Conservation (phyloP, 2,329 filamentous ascomycete genomes). For the Didymella arachidicola region DNA sequence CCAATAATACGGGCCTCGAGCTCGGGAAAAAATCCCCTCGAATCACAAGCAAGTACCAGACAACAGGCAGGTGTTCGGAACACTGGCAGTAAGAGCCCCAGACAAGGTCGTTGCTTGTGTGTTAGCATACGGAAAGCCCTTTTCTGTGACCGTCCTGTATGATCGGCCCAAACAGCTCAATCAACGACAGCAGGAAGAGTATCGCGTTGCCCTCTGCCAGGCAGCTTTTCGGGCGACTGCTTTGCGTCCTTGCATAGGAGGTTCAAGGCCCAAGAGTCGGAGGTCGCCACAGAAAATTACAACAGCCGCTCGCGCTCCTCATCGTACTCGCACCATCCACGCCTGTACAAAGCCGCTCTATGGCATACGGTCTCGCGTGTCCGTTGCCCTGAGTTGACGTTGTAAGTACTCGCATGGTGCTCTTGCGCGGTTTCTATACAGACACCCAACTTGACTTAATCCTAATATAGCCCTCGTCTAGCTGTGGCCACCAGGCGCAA, state of each 20-base stretch:
- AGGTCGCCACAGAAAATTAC: not conserved
- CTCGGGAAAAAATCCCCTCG: too few relatives aligned
- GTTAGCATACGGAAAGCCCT: not conserved
- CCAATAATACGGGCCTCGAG: not conserved
- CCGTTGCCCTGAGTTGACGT: not conserved
- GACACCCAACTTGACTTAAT: not conserved
- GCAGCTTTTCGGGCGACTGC: not conserved
- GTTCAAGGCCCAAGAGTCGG: not conserved
- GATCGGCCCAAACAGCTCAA: not conserved
- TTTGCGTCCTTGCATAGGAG: not conserved
- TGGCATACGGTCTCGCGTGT: not conserved
- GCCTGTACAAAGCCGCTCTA: not conserved
- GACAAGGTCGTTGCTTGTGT: not conserved
- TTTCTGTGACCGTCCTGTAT: too few relatives aligned
- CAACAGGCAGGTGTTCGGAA: too few relatives aligned
- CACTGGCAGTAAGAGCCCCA: too few relatives aligned
- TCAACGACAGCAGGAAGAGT: not conserved
- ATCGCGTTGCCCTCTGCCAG: not conserved
- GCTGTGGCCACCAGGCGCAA: not conserved
- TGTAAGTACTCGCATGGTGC: not conserved
- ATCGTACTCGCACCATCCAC: not conserved
- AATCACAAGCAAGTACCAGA: too few relatives aligned
- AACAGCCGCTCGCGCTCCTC: not conserved
- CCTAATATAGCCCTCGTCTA: not conserved
- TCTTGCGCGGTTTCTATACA: not conserved